Conservation (phyloP, 2,329 filamentous ascomycete genomes). For the Elsinoe ampelina region DNA sequence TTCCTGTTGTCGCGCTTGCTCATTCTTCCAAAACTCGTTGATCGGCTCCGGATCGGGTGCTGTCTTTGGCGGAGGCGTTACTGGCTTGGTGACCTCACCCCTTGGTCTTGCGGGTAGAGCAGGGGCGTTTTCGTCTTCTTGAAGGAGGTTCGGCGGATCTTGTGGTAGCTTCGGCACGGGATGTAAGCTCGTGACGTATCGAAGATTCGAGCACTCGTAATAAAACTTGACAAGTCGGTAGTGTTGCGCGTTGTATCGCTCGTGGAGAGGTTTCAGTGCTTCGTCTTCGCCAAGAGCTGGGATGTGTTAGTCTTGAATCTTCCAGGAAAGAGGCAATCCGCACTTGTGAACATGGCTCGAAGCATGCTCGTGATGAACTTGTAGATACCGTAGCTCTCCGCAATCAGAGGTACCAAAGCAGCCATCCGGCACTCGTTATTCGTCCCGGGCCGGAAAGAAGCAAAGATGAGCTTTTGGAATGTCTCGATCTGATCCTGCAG, state of each 20-base stretch:
- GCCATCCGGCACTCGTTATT: conserved; percentile 98
- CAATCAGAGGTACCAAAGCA: conserved; percentile 81
- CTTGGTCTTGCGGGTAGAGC: conserved; percentile 68
- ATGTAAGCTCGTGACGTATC: conserved; percentile 92
- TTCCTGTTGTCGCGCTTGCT: conserved; percentile 81
- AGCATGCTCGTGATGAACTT: conserved; percentile 99
- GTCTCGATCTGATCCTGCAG: conserved; percentile 97
- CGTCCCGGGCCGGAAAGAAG: conserved; percentile 80
- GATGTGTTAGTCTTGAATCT: neutral
- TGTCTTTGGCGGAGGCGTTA: conserved; percentile 58
- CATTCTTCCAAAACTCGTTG: conserved; percentile 94
- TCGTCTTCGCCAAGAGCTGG: conserved; percentile 85
- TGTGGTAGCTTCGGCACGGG: conserved; percentile 92
- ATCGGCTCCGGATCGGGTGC: conserved; percentile 85
- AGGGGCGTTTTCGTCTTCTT: conserved; percentile 68
- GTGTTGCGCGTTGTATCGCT: conserved; percentile 89
- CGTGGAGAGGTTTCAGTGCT: conserved; percentile 76
- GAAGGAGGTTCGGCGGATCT: conserved; percentile 80
- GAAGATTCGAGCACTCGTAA: conserved; percentile 96
- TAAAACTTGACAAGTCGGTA: conserved; percentile 96
- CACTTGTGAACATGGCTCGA: conserved; percentile 74
- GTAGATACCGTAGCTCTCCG: conserved; percentile 98
- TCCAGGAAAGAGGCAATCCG: conserved; percentile 26
- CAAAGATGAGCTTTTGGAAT: conserved; percentile 97
- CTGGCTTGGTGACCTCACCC: conserved; percentile 61